Evolutionary conservation across 306 rosid species (phyloP).

Genomic region (Gleditsia sinensis): DNA sequence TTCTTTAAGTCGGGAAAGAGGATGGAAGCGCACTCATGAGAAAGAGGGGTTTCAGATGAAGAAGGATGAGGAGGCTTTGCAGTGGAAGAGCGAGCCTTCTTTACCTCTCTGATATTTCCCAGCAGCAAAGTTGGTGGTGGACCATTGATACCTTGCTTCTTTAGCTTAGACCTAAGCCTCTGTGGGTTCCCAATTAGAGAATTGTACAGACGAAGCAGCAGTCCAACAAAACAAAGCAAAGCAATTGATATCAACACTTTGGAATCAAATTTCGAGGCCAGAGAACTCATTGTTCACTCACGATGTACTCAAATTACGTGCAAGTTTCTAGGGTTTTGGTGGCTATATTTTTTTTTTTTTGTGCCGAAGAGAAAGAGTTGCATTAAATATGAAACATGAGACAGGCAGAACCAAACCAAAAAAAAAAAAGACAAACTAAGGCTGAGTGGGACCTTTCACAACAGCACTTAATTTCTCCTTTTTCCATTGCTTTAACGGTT

Average conservation of each 20-base stretch:
- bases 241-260: slow-evolving; percentile 8
- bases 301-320: too few species aligned
- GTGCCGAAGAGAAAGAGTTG: too few species aligned
- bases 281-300: not conserved
- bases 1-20: slow-evolving; percentile 42
- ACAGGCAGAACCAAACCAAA: too few species aligned
- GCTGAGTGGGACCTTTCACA: too few species aligned
- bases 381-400: too few species aligned
- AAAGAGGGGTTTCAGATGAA: too few species aligned
- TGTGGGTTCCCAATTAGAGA: slow-evolving; percentile 35
- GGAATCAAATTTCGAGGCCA: too few species aligned
- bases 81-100: slow-evolving; percentile 9
- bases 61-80: not conserved
- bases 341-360: too few species aligned
- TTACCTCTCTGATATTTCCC: slow-evolving; percentile 48
- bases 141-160: slow-evolving; percentile 55
- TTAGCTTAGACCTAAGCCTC: slow-evolving; percentile 37
- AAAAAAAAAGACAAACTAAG: too few species aligned
- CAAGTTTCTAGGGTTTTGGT: too few species aligned
- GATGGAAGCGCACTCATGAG: slow-evolving; percentile 38
- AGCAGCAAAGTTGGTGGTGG: slow-evolving; percentile 46
- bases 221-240: slow-evolving; percentile 9
- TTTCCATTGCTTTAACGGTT: too few species aligned
- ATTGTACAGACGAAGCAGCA: slow-evolving; percentile 24
- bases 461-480: too few species aligned